Evolutionary conservation across 1,139 yeast species (phyloP).

Genomic region (Yamadazyma diospyri): DNA sequence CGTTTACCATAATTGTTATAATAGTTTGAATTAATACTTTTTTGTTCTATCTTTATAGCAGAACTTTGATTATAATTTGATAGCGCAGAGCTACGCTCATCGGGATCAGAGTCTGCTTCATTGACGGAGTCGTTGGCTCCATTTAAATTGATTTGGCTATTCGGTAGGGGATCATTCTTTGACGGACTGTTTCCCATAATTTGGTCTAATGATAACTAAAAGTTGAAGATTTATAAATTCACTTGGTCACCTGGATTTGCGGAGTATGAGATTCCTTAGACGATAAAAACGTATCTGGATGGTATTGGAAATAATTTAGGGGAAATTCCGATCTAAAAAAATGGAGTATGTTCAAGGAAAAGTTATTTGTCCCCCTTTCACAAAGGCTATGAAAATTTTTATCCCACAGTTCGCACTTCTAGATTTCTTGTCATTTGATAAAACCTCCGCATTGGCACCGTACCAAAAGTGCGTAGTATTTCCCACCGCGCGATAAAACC

Average conservation of each 20-base stretch:
- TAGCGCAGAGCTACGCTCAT: constrained; percentile 47
- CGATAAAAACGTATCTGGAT: too few species aligned
- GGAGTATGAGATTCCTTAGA: too few species aligned
- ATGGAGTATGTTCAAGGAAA: too few species aligned
- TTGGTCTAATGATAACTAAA: too few species aligned
- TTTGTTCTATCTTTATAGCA: constrained; percentile 17
- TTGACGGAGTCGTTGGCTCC: constrained; percentile 15
- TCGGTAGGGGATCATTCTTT: constrained; percentile 52
- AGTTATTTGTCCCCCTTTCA: constrained; percentile 2
- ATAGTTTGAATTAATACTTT: constrained; percentile 8
- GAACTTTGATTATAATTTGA: constrained; percentile 17
- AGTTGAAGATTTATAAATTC: too few species aligned
- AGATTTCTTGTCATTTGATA: too few species aligned
- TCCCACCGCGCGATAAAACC: not conserved
- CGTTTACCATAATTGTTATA: constrained; percentile 9
- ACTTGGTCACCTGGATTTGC: too few species aligned
- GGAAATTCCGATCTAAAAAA: too few species aligned
- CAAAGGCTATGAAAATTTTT: constrained; percentile 3
- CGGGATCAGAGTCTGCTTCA: constrained; percentile 40
- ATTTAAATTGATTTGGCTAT: constrained; percentile 18
- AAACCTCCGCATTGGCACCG: too few species aligned
- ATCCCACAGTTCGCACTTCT: not conserved
- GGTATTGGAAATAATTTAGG: too few species aligned
- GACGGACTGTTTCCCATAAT: constrained; percentile 62
- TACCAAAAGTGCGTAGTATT: too few species aligned